These are phyloP conservation scores for Pluteus cervinus DNA, from an alignment of 768 basidiomycete species.

Conservation along the genomic window DNA sequence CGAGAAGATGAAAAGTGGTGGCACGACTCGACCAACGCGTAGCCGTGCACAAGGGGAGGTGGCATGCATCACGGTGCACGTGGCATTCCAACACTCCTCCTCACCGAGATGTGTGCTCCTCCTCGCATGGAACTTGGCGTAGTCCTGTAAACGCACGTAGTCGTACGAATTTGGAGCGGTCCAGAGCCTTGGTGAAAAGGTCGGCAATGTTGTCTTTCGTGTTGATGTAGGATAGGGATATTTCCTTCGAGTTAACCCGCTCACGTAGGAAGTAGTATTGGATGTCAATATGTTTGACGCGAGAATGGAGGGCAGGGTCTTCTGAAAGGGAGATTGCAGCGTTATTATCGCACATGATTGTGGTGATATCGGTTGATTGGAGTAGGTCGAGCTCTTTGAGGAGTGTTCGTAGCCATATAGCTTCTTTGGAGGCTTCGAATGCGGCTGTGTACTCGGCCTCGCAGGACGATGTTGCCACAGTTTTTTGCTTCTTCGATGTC, in stretches of 20 bases:
- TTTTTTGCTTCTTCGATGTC: conserved; percentile 18
- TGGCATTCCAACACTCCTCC: conserved; percentile 27
- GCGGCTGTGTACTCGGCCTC: conserved; percentile 34
- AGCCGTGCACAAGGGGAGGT: too few species aligned
- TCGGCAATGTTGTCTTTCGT: conserved; percentile 32
- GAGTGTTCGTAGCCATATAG: conserved; percentile 19
- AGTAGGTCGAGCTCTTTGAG: conserved; percentile 1
- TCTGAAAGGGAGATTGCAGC: conserved; percentile 26
- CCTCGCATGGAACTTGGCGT: conserved; percentile 9
- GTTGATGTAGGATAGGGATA: conserved; percentile 22
- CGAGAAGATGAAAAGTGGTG: too few species aligned
- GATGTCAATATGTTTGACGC: conserved; percentile 38
- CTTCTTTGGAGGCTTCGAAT: conserved; percentile 22
- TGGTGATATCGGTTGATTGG: conserved; percentile 5
- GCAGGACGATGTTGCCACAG: conserved; percentile 26
- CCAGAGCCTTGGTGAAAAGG: conserved; percentile 33
- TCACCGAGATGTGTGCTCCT: conserved; percentile 13
- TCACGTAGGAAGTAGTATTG: conserved; percentile 33
- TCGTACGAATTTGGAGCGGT: conserved; percentile 8
- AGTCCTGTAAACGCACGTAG: conserved; percentile 15
- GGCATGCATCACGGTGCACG: too few species aligned
- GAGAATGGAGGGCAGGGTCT: conserved; percentile 27
- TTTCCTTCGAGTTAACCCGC: conserved; percentile 15
- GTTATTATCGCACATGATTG: conserved; percentile 27
- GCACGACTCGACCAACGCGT: too few species aligned